A percentile compares a stretch with the other conserved stretches of the same genome.
Conservation (phyloP, 2,329 filamentous ascomycete genomes). For the Escovopsis sp. region DNA sequence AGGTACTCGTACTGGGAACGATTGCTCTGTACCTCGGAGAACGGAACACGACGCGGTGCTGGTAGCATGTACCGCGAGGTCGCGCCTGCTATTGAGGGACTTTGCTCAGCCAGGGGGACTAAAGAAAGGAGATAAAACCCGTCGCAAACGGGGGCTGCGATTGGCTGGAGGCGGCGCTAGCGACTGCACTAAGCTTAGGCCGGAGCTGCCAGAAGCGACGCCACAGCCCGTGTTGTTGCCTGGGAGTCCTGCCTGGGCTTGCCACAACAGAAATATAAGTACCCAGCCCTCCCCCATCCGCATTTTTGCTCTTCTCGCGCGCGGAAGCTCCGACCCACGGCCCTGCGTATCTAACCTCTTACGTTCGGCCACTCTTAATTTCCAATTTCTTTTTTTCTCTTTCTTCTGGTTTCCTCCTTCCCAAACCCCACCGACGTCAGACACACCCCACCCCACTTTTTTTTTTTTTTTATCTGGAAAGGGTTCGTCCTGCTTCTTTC, state of each 20-base stretch:
- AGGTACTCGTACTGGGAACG: too few relatives aligned
- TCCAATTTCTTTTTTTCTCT: conserved; percentile 7
- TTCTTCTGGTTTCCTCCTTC: conserved; percentile 17
- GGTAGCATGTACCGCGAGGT: conserved; percentile 9
- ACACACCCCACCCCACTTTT: conserved; percentile 15
- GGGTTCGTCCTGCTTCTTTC: conserved; percentile 8
- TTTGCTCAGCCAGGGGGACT: conserved; percentile 14
- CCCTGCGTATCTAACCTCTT: conserved; percentile 34
- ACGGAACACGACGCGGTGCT: too few relatives aligned
- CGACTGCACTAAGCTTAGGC: conserved; percentile 21
- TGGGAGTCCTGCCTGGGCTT: conserved; percentile 24
- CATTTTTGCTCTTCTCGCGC: conserved; percentile 34
- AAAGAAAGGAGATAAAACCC: conserved; percentile 25
- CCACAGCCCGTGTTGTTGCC: conserved; percentile 30
- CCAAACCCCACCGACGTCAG: conserved; percentile 9
- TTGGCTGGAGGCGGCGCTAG: conserved; percentile 23
- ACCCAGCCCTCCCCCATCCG: conserved; percentile 37
- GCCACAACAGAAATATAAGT: conserved; percentile 40
- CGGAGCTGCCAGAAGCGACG: conserved; percentile 25
- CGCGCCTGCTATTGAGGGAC: conserved; percentile 17
- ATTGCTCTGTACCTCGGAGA: too few relatives aligned
- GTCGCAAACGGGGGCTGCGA: conserved; percentile 16
- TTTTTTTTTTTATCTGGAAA: not conserved
- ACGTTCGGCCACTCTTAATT: conserved; percentile 29
- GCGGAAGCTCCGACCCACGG: conserved; percentile 42